phyloP scores from a whole-genome alignment of 176 grass and related monocot genomes.

The Panicum miliaceum region DNA sequence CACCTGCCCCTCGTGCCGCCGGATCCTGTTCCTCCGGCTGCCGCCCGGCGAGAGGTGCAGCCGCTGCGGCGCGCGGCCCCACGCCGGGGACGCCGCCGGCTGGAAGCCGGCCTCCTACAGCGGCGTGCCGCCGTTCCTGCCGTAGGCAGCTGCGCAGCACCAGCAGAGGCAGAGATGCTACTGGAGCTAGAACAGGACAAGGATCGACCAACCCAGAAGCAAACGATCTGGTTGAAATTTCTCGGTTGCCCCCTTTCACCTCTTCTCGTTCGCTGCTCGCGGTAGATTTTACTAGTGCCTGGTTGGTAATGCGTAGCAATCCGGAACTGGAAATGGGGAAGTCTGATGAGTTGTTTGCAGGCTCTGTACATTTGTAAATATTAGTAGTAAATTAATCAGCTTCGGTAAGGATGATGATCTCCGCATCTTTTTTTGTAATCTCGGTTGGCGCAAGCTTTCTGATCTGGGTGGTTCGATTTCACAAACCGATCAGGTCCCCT shows the following conservation, averaged over 20 bases:
- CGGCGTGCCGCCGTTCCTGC: slow-evolving; percentile 47
- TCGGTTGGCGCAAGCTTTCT: neutral
- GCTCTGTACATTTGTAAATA: slow-evolving; percentile 44
- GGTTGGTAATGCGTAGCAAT: slow-evolving; percentile 1
- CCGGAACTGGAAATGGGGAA: neutral
- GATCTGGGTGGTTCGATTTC: neutral
- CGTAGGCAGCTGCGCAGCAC: slow-evolving; percentile 19
- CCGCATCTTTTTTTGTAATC: neutral
- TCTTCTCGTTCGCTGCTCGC: neutral
- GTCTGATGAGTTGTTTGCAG: neutral
- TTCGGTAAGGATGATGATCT: neutral
- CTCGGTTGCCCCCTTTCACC: slow-evolving; percentile 2
- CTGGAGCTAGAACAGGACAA: slow-evolving; percentile 2
- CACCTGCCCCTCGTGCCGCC: slow-evolving; percentile 71
- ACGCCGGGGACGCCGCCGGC: neutral
- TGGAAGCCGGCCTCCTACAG: slow-evolving; percentile 47
- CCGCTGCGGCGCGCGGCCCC: slow-evolving; percentile 54
- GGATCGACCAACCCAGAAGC: slow-evolving; percentile 1
- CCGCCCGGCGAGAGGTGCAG: slow-evolving; percentile 47
- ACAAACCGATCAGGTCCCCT: neutral
- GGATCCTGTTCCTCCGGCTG: slow-evolving; percentile 49
- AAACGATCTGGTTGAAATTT: slow-evolving; percentile 19
- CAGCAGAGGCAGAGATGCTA: neutral
- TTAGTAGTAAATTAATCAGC: neutral
- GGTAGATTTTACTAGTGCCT: neutral